Evolutionary conservation across 352 stramenopile genomes (phyloP), one percentile per base, ranked within the genome.

Genomic region (Pythium insidiosum): DNA sequence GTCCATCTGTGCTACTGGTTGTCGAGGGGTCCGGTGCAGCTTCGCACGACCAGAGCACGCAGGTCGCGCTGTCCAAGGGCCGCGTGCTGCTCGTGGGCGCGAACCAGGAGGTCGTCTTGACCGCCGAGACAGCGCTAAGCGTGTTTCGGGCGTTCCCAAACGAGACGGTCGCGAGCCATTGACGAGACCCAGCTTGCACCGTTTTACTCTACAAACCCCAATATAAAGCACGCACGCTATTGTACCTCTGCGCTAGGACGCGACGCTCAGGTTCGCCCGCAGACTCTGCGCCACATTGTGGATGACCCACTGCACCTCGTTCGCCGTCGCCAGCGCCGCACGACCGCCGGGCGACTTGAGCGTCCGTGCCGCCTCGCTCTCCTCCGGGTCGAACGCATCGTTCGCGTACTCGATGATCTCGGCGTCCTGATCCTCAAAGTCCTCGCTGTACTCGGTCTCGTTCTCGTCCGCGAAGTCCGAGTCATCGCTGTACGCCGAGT

Each of bases 351-450:
- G 47, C 39, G 56, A 16, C 6, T 58, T 58, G 19, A 47, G 42
- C 1, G 54, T 53, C 15, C 43, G 23, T n/a, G n/a, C n/a, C n/a
- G n/a, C n/a, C n/a, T n/a, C n/a, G n/a, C n/a, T n/a, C n/a, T 61
- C 58, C 19, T 81, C 71, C 16, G 43, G 46, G 21, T 57, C 40
- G 25, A 84, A 85, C 26, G 81, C 76, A 35, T 85, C 69, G 47
- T 87, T 69, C 9, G 62, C 67, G 47, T 89, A 89, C 38, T 88
- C 73, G 40, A 88, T 87, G 21, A 91, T 56, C 48, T 91, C 79
- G 18, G 75, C 76, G 28, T 88, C 76, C 0, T 61, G 50, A 38
- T 88, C 73, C 42, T 91, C 79, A 50, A 87, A 89, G 44, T 91
- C 79, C 25, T 91, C 76, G 53, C 76, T 91, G 60, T 88, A 88